phyloP scores from a whole-genome alignment of 768 basidiomycete species.

The Chalciporus pseudorubinellus region DNA sequence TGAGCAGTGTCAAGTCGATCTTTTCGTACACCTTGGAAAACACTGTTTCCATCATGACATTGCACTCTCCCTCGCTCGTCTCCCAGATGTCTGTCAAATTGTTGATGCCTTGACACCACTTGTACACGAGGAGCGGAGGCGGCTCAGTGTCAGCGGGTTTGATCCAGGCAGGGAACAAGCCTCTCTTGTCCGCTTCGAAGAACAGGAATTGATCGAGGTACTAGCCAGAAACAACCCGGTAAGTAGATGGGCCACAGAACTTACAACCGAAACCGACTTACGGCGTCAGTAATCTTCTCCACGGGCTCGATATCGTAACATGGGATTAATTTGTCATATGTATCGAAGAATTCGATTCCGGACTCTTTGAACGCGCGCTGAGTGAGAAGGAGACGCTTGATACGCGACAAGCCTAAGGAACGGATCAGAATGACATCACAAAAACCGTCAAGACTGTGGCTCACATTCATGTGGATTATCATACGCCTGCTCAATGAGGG shows the following conservation, averaged over 20 bases:
- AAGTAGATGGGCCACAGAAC: background rate
- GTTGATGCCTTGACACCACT: constrained; percentile 99
- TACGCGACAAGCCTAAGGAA: constrained; percentile 76
- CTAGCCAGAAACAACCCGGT: constrained; percentile 27
- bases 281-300: constrained; percentile 99
- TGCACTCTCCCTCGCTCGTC: constrained; percentile 95
- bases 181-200: constrained; percentile 98
- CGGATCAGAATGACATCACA: constrained; percentile 2
- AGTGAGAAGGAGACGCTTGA: constrained; percentile 94
- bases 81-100: constrained; percentile 99
- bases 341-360: constrained; percentile 96
- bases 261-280: constrained; percentile 39
- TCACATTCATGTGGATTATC: constrained; percentile 98
- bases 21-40: constrained; percentile 98
- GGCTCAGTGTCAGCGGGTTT: constrained; percentile 98
- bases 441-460: constrained; percentile 11
- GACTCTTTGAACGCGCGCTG: constrained; percentile 99
- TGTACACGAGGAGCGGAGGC: constrained; percentile 94
- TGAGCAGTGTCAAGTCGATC: constrained; percentile 93
- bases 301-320: constrained; percentile 99
- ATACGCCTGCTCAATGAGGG: constrained; percentile 97
- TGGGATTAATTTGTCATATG: constrained; percentile 96
- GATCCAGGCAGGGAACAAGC: constrained; percentile 98
- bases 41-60: constrained; percentile 98
- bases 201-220: constrained; percentile 98